Evolutionary conservation across 371 early-diverging fungal species (phyloP).

Genomic region (Mucor sp.): DNA sequence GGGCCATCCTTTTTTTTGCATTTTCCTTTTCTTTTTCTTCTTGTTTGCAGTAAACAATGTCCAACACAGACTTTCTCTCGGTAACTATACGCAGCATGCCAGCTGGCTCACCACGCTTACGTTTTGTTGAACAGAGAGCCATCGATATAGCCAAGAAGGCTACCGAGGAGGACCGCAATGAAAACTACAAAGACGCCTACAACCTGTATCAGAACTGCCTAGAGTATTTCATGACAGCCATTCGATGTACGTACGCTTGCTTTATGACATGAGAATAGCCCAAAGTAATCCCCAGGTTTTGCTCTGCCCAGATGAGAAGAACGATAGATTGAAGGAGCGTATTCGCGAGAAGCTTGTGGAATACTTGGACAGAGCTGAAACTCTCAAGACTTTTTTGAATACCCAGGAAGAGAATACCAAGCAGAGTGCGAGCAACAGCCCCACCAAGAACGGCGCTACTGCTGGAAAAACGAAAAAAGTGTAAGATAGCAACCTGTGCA

Average conservation of each 20-base stretch:
- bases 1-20: constrained; percentile 2
- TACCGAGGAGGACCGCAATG: constrained; percentile 91
- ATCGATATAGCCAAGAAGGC: constrained; percentile 90
- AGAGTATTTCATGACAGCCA: constrained; percentile 92
- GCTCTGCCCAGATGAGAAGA: constrained; percentile 81
- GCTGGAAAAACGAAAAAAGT: constrained; percentile 53
- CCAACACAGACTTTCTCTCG: constrained; percentile 40
- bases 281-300: not conserved
- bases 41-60: constrained; percentile 18
- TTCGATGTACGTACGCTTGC: constrained; percentile 73
- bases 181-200: constrained; percentile 92
- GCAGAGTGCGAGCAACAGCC: constrained; percentile 52
- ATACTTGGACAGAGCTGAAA: constrained; percentile 93
- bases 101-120: too few relatives aligned
- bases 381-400: constrained; percentile 81
- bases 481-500: not conserved
- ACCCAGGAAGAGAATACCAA: constrained; percentile 66
- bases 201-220: constrained; percentile 83
- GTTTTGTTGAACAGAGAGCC: constrained; percentile 61
- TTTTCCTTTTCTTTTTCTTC: constrained; percentile 6
- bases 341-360: constrained; percentile 90
- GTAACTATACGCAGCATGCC: constrained; percentile 15
- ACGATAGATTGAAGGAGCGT: constrained; percentile 80
- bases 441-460: constrained; percentile 53
- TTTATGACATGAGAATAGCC: not conserved